Percentiles rank a stretch among this genome's conserved stretches.
phyloP scores from a whole-genome alignment of 257 asterid species.

The Ophiorrhiza pumila region DNA sequence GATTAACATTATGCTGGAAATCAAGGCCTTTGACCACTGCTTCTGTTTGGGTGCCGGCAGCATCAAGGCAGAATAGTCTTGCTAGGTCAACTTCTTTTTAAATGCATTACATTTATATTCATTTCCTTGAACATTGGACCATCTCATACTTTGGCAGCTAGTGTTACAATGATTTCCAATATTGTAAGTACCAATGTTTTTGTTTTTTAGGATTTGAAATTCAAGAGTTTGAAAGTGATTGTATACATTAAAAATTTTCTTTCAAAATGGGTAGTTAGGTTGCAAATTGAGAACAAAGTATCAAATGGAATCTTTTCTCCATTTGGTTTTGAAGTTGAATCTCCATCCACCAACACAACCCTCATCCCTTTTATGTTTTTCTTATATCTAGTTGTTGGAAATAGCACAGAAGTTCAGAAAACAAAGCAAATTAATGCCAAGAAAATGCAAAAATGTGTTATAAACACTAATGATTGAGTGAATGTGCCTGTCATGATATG shows the following conservation, averaged over 20 bases:
- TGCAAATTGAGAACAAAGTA: background rate
- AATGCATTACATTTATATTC: background rate
- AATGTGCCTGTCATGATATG: too few relatives aligned
- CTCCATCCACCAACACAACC: too few relatives aligned
- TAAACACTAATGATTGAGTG: too few relatives aligned
- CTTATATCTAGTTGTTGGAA: too few relatives aligned
- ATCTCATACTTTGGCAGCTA: background rate
- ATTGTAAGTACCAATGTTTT: background rate
- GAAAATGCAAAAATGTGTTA: too few relatives aligned
- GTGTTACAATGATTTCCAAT: background rate
- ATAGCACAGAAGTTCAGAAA: background rate
- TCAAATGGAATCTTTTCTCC: background rate
- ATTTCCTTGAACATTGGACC: constrained; percentile 2
- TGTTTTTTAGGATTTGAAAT: background rate
- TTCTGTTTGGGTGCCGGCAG: constrained; percentile 39
- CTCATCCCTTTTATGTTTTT: too few relatives aligned
- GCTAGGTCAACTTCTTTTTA: constrained; percentile 26
- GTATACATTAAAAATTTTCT: background rate
- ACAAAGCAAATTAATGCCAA: too few relatives aligned
- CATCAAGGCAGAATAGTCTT: constrained; percentile 5
- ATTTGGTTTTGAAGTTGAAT: background rate
- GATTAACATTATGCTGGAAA: constrained; percentile 37
- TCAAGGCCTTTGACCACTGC: constrained; percentile 37
- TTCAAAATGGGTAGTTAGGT: background rate
- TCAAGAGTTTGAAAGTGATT: constrained; percentile 13